Base-by-base conservation (phyloP, 2,329 filamentous ascomycete species). In the Alternaria viburni region DNA sequence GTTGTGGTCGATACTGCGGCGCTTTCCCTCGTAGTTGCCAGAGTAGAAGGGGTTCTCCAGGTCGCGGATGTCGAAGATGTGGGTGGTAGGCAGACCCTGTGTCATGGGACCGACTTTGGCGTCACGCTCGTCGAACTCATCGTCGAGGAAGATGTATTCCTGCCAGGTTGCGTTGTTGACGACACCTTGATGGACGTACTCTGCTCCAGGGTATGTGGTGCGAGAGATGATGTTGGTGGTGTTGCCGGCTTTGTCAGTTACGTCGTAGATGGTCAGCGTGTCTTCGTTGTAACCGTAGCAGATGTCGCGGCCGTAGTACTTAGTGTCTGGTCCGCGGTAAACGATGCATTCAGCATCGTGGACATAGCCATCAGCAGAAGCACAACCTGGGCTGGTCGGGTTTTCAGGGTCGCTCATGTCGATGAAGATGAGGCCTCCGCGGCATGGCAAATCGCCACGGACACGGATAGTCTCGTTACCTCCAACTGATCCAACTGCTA, bases 341-440 rank as follows among this genome's bases (percentile, higher is more conserved):
- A 84, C 81, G 21, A 88, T 77, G 72, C 86, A 88, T 76, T 89
- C 85, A 2, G 86, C 86, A 67, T 88, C 86, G 73, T 88, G 86
- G 13, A 88, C 86, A 72, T 88, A 88, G 62, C 86, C 86, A 71
- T 87, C 86, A 15, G 81, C 73, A 21, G 81, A 77, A 6, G 83
- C 83, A 68, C 86, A 88, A 23, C 86, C 86, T 9, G 84, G 83
- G 9, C 80, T 82, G 13, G 76, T 81, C 5, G 86, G 83, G 65
- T 86, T 86, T 15, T 81, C 70, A 10, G 85, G 81, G 67, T 88
- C 83, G 11, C 80, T 81, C 46, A 88, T 77, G 75, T 88, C 83
- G 66, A 88, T 83, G 79, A 86, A 86, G 77, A 86, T 86, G 44
- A 88, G 75, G 12, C 86, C 86, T 17, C 83, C 82, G 13, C 75